Evolutionary conservation across 768 basidiomycete genomes (phyloP), one percentile per base, ranked within the genome.

Genomic region (Rhizopogon salebrosus): DNA sequence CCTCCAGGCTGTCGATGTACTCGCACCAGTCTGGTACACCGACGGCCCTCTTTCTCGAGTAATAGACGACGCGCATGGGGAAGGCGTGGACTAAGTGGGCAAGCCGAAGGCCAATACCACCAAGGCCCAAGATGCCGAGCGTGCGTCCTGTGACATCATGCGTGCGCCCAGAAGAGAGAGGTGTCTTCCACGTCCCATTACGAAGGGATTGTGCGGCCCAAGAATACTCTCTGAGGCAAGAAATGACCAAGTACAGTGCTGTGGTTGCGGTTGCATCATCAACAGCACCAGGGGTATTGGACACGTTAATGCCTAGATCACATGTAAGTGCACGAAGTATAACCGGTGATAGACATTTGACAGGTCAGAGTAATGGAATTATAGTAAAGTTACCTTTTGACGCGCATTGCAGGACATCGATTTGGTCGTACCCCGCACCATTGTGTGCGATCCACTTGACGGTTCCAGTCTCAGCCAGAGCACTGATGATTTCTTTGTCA

Each of bases 211-310:
- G 70, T 65, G 92, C 90, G 3, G 79, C 79, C 42, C 76, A 65
- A 9, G 87, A 78, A 65, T 80, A 94, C 56, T 89, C 85, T 39
- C 90, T 84, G 41, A 90, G 65, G 35, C 85, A 79, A 20, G 90
- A 86, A 60, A 95, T 79, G 57, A 95, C 67, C 46, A 95, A 82
- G 66, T 87, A 93, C 29, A 94, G 71, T 0, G 88, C 92, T 0
- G 90, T 91, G 1, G 92, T 94, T 0, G 93, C 94, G 1, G 92
- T 94, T 9, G 87, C 92, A 57, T 94, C 90, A 68, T 95, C 85
- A 45, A 95, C 93, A 3, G 91, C 90, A 13, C 86, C 84, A 1
- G 93, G 92, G 1, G 92, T 95, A 64, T 95, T 93, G 8, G 93
- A 92, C 20, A 95, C 81, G 34, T 69, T 74, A 59, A 94, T 90